Percentiles rank a stretch among this genome's conserved stretches.
phyloP scores from a whole-genome alignment of 352 stramenopile genomes.

The Pythium apleroticum region DNA sequence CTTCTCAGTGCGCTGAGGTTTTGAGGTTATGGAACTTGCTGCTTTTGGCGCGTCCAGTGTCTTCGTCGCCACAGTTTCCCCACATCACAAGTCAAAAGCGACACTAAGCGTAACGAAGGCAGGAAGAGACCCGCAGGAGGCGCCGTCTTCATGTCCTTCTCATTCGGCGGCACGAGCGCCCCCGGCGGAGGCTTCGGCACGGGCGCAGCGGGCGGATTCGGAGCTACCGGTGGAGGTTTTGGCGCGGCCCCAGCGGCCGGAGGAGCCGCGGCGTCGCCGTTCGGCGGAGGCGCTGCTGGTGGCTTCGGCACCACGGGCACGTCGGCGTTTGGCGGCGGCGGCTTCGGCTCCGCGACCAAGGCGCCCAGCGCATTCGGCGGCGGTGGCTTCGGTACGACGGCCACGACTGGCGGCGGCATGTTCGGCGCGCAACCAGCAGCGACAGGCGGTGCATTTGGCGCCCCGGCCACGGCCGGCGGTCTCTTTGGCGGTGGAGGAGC shows the following conservation, averaged over 20 bases:
- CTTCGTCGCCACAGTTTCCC: neutral
- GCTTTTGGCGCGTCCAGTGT: conserved; percentile 11
- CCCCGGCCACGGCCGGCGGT: conserved; percentile 28
- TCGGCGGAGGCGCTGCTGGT: conserved; percentile 42
- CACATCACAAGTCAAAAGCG: conserved; percentile 3
- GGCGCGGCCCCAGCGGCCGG: conserved; percentile 28
- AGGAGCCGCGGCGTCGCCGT: conserved; percentile 42
- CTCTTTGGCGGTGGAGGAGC: conserved; percentile 13
- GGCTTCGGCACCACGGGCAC: conserved; percentile 36
- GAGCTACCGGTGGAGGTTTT: conserved; percentile 22
- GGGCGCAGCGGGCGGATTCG: conserved; percentile 17
- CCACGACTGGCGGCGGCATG: conserved; percentile 28
- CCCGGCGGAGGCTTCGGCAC: conserved; percentile 18
- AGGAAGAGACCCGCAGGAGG: neutral
- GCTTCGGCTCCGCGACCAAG: conserved; percentile 29
- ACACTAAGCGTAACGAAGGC: neutral
- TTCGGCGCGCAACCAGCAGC: conserved; percentile 35
- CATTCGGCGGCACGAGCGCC: conserved; percentile 21
- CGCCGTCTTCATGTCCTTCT: conserved; percentile 23
- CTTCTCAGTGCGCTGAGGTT: conserved; percentile 8
- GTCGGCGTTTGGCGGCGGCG: conserved; percentile 46
- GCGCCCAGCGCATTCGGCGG: conserved; percentile 18
- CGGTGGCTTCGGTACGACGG: conserved; percentile 38
- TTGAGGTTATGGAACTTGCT: conserved; percentile 16
- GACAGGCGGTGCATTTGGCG: conserved; percentile 34